Evolutionary conservation across 495 filamentous ascomycete genomes (phyloP), one percentile per base, ranked within the genome.

Genomic region (Penicillium robsamsonii): DNA sequence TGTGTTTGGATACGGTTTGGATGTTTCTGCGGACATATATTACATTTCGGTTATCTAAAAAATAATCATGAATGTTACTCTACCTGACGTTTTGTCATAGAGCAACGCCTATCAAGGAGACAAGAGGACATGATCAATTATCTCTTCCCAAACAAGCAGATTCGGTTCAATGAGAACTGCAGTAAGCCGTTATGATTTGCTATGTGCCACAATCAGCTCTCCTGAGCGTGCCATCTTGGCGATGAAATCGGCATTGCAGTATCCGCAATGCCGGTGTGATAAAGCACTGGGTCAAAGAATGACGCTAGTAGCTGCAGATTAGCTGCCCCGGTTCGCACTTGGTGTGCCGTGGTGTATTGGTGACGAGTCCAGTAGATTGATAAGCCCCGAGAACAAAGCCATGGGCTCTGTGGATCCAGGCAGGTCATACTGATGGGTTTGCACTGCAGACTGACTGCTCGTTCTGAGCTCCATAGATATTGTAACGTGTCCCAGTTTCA

Each of bases 11-110:
- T 38, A 13, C 17, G 37, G 9, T 52, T 30, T 40, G 27, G 11
- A 45, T 13, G 15, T 30, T 44, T 20, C 44, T 55, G 41, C 25
- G 11, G 29, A 59, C 9, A 56, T 59, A 24, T 59, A 24, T 50
- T 38, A 22, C 30, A 54, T 20, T 38, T 46, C 6, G 13, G 33
- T 18, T n/a, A 42, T 41, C 15, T 30, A 17, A 15, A 15, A 29
- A 24, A 8, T 8, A 20, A 31, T 46, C 22, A 22, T 6, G 30
- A 46, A 49, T 5, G 18, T 22, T 35, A 12, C 18, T 9, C 13
- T 47, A 11, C 7, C 4, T 31, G 45, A 47, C 29, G 12, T 20
- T 13, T 29, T 10, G 45, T 47, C 29, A 31, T 30, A 10, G 5
- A 31, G 29, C 27, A 31, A 31, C 45, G 12, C 11, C 43, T 27